Conservation (phyloP, 2,329 filamentous ascomycete species). For the Daldinia sp. region DNA sequence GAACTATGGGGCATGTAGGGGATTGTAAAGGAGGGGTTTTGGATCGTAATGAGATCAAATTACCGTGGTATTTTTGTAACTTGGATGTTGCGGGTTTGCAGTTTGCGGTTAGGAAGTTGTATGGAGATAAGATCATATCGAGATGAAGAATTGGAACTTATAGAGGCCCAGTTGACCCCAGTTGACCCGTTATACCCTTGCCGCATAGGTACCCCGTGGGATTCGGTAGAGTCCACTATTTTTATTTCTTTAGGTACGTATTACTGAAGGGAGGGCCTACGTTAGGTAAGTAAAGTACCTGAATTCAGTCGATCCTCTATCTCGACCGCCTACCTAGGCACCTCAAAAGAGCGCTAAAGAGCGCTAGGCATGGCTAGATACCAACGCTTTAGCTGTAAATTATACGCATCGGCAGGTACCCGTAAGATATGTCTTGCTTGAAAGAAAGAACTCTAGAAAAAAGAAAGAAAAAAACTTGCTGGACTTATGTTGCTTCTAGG, state of each 20-base stretch:
- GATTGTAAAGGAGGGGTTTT: neutral
- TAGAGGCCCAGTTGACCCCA: slow-evolving; percentile 22
- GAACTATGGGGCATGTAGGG: neutral
- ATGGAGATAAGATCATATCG: neutral
- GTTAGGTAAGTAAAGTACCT: too few relatives aligned
- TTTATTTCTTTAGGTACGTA: neutral
- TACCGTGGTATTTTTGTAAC: neutral
- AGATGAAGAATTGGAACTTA: slow-evolving; percentile 10
- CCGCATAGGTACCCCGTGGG: neutral
- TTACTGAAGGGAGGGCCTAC: too few relatives aligned
- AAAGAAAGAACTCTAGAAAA: too few relatives aligned
- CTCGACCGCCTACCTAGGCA: too few relatives aligned
- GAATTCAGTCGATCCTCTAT: neutral
- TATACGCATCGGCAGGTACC: neutral
- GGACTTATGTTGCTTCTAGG: too few relatives aligned
- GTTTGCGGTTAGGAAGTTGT: slow-evolving; percentile 3
- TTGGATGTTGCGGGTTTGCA: slow-evolving; percentile 8
- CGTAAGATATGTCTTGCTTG: neutral
- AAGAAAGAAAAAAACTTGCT: too few relatives aligned
- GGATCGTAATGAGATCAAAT: slow-evolving; percentile 6
- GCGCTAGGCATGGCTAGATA: neutral
- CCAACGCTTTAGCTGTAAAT: neutral
- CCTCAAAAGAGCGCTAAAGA: too few relatives aligned
- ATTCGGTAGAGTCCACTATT: neutral
- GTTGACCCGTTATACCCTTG: slow-evolving; percentile 3